These are phyloP conservation scores for Naganishia liquefaciens DNA, from an alignment of 1,284 basidiomycete species.

Conservation along the genomic window DNA sequence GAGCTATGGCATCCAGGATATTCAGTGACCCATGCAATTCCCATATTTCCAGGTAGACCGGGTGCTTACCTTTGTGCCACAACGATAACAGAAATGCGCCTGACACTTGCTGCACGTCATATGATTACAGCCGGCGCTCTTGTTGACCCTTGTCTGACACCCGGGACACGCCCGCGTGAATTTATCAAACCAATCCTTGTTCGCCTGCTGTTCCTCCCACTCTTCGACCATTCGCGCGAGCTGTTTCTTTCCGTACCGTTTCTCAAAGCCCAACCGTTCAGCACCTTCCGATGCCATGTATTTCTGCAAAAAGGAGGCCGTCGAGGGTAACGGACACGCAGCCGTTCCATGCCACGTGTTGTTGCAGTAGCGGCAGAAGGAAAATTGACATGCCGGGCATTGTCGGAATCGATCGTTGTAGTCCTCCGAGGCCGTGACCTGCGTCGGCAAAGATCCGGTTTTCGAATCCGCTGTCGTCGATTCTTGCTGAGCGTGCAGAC, in stretches of 20 bases:
- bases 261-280: slow-evolving; percentile 41
- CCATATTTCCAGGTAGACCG: no score
- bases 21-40: no score
- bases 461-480: background rate
- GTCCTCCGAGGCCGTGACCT: slow-evolving; percentile 18
- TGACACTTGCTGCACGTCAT: slow-evolving; percentile 46
- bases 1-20: no score
- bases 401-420: slow-evolving; percentile 31
- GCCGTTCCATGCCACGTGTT: slow-evolving; percentile 29
- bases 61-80: slow-evolving; percentile 45
- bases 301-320: slow-evolving; percentile 41
- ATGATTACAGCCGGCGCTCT: slow-evolving; percentile 53
- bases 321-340: slow-evolving; percentile 46
- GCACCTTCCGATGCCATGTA: slow-evolving; percentile 46
- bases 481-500: slow-evolving; percentile 3
- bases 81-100: slow-evolving; percentile 52
- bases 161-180: slow-evolving; percentile 48
- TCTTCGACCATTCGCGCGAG: slow-evolving; percentile 45
- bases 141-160: slow-evolving; percentile 50
- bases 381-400: slow-evolving; percentile 33
- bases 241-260: slow-evolving; percentile 43
- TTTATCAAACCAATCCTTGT: slow-evolving; percentile 47
- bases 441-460: background rate
- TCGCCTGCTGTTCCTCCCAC: slow-evolving; percentile 47
- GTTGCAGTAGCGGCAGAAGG: slow-evolving; percentile 35